Conservation (phyloP, 163 green algal genomes). For the Scenedesmus sp. region DNA sequence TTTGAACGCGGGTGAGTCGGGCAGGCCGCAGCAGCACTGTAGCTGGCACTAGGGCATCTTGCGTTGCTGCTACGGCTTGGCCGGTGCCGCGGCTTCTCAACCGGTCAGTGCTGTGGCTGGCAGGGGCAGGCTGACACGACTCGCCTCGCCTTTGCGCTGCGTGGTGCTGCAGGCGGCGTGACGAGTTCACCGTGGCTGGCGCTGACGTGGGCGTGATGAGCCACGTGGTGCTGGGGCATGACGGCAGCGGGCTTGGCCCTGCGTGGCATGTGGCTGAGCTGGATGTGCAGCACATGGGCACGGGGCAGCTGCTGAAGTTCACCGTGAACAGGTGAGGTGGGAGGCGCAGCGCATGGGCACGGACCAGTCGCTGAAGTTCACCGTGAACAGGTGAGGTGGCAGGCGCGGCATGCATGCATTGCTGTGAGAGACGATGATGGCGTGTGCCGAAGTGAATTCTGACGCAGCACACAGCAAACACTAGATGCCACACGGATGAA, state of each 20-base stretch:
- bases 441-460: too few relatives aligned
- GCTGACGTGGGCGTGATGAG: constrained; percentile 62
- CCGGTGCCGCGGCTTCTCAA: too few relatives aligned
- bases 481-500: too few relatives aligned
- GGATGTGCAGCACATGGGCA: constrained; percentile 55
- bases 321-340: background rate
- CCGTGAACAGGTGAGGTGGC: background rate
- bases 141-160: background rate
- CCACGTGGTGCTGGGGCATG: constrained; percentile 70
- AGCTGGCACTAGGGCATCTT: background rate
- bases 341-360: constrained; percentile 50
- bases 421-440: too few relatives aligned
- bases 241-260: constrained; percentile 61
- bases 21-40: background rate
- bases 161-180: background rate
- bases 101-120: background rate
- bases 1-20: constrained; percentile 1
- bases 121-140: constrained; percentile 1
- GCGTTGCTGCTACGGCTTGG: too few relatives aligned
- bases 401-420: too few relatives aligned
- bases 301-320: constrained; percentile 41
- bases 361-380: background rate
- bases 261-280: constrained; percentile 75
- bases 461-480: too few relatives aligned
- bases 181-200: constrained; percentile 13